A percentile compares a stretch with the other conserved stretches of the same genome.
These are phyloP conservation scores for Aspergillus novofumigatus DNA, from an alignment of 2,329 filamentous ascomycete species.

Conservation along the genomic window DNA sequence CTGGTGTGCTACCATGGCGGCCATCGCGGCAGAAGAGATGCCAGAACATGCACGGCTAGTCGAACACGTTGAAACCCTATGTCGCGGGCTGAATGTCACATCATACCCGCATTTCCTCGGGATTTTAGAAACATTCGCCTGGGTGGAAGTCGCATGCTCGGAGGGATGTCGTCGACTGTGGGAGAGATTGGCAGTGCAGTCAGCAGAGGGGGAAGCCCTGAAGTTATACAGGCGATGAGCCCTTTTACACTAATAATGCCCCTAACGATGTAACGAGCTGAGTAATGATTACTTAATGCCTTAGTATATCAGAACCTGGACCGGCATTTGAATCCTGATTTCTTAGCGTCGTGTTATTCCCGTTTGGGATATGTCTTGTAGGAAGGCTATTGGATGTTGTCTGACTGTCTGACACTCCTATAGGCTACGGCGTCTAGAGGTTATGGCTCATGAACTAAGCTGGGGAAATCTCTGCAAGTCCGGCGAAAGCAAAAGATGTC, in stretches of 20 bases:
- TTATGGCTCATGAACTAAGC: no score
- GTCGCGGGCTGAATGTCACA: not conserved
- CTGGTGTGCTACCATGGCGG: not conserved
- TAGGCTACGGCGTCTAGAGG: no score
- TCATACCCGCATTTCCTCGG: not conserved
- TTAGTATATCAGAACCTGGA: no score
- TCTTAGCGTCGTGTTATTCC: not conserved
- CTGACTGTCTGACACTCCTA: no score
- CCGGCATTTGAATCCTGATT: no score
- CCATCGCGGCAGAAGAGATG: not conserved
- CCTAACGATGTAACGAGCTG: not conserved
- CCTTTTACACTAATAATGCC: no score
- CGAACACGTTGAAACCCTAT: not conserved
- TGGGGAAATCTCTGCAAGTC: no score
- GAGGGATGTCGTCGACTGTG: not conserved
- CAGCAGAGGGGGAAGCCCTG: not conserved
- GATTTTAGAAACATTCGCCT: conserved; percentile 1
- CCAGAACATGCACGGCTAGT: not conserved
- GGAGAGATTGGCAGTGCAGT: not conserved
- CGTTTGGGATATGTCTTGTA: not conserved
- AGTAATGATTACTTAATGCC: not conserved
- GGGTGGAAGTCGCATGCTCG: not conserved
- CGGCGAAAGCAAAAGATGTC: no score
- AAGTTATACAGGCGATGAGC: not conserved
- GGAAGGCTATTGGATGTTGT: not conserved